Conservation (phyloP, 441 rosid species). For the Adansonia gregorii region DNA sequence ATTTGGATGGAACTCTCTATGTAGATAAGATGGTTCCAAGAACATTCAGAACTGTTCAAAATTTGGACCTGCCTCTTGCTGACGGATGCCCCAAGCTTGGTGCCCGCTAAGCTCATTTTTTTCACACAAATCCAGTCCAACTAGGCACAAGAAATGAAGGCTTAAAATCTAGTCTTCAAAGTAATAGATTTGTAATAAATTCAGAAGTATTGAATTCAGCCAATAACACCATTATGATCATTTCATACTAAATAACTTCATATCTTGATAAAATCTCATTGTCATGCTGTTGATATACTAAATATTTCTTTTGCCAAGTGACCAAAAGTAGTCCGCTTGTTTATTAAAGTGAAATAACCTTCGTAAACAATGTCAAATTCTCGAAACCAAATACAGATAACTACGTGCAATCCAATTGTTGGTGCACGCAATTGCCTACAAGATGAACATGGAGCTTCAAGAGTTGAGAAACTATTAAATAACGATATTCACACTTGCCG, state of each 20-base stretch:
- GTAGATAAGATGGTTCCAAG: constrained; percentile 86
- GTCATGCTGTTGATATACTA: not conserved
- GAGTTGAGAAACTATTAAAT: not conserved
- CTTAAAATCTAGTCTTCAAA: not conserved
- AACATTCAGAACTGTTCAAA: constrained; percentile 72
- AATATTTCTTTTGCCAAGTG: constrained; percentile 8
- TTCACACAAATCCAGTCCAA: not conserved
- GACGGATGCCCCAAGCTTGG: constrained; percentile 85
- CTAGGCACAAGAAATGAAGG: not conserved
- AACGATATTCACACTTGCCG: not conserved
- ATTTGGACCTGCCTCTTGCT: constrained; percentile 78
- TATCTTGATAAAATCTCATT: not conserved
- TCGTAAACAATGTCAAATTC: constrained; percentile 1
- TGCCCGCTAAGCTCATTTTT: constrained; percentile 33
- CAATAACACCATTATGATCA: no score
- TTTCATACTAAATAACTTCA: no score
- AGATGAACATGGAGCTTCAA: not conserved
- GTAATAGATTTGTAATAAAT: not conserved
- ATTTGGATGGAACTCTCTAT: constrained; percentile 83
- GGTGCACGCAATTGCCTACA: not conserved
- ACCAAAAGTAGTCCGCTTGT: not conserved
- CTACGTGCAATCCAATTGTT: not conserved
- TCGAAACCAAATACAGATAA: not conserved
- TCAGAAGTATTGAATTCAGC: no score
- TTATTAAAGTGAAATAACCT: not conserved